Base-by-base conservation (phyloP, 2,329 filamentous ascomycete species). In the Ascochyta koolunga region DNA sequence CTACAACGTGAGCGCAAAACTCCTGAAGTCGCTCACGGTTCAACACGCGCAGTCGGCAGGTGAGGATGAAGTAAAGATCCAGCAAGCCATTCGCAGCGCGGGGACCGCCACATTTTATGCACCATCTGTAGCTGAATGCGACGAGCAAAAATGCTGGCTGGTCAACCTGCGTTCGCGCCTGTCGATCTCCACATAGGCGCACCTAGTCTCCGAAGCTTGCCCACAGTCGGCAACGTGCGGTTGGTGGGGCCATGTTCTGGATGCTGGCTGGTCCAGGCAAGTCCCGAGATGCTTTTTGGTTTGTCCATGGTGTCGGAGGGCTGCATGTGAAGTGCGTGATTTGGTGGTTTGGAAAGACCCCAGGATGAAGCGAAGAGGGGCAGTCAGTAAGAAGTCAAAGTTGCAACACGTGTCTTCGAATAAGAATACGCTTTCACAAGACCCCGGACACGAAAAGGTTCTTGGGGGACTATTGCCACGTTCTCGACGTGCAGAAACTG, bases 11-110 rank as follows among this genome's bases (percentile, higher is more conserved):
- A 73, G 69, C 73, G 73, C 73, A 76, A 76, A 76, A 74, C 73
- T 74, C 73, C 72, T 61, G 58, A 75, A 76, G 73, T 76, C 73
- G 73, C 73, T 68, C 71, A 72, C 71, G 66, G 62, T 54, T 40
- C 35, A 58, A 55, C 40, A 54, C 39, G 10, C 16, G 29, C 38
- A 50, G 51, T 40, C 36, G 56, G 53, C 29, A 42, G 36, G 61
- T 22, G 38, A 37, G 32, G 40, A 53, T 36, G 21, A 38, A 27
- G 37, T 41, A 44, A 55, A 22, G 42, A 41, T 13, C 31, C 22
- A 35, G n/a, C 9, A 31, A 38, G 37, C 35, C 16, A 32, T 44
- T 29, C 16, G 22, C 44, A 24, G 39, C 54, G 59, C 55, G 62
- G 61, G 44, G 50, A 24, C 56, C 50, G 59, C 61, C 62, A 65